Percentiles rank a stretch among this genome's conserved stretches.
Conservation (phyloP, 352 stramenopile species). For the Phytophthora sansomeana region DNA sequence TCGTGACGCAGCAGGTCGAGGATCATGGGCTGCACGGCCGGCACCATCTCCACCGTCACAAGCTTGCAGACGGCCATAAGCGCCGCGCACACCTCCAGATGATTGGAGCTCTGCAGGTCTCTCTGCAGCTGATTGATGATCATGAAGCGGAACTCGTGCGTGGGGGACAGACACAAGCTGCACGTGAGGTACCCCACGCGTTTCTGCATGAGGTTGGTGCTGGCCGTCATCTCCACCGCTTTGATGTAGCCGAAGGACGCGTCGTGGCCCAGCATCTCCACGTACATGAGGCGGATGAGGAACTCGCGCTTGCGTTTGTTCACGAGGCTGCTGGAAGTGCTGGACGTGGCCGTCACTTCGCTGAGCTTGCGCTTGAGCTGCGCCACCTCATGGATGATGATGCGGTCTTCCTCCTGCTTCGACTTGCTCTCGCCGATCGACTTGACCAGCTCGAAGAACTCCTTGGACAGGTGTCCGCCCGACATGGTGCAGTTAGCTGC, state of each 20-base stretch:
- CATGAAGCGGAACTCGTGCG: slow-evolving; percentile 99
- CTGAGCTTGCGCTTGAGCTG: slow-evolving; percentile 97
- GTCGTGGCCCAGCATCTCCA: slow-evolving; percentile 99
- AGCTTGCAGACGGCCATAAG: slow-evolving; percentile 96
- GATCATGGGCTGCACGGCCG: slow-evolving; percentile 95
- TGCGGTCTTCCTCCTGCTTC: slow-evolving; percentile 99
- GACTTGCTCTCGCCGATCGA: slow-evolving; percentile 99
- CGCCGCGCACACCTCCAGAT: slow-evolving; percentile 95
- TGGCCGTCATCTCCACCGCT: slow-evolving; percentile 97
- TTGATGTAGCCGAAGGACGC: slow-evolving; percentile 99
- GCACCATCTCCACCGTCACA: slow-evolving; percentile 99
- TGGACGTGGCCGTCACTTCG: slow-evolving; percentile 82
- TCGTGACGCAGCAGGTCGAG: slow-evolving; percentile 96
- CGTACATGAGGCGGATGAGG: slow-evolving; percentile 99
- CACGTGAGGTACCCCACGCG: slow-evolving; percentile 97
- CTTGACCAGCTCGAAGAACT: slow-evolving; percentile 99
- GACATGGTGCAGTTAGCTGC: slow-evolving; percentile 63
- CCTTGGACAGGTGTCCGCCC: slow-evolving; percentile 92
- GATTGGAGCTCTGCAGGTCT: slow-evolving; percentile 91
- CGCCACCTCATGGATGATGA: slow-evolving; percentile 97
- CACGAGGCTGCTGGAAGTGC: slow-evolving; percentile 73
- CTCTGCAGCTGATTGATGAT: slow-evolving; percentile 99
- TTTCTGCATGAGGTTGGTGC: slow-evolving; percentile 98
- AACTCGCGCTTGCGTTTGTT: slow-evolving; percentile 99
- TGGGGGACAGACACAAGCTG: slow-evolving; percentile 95